A percentile compares a stretch with the other conserved stretches of the same genome.
Conservation (phyloP, 257 asterid species). For the Primulina tabacum region DNA sequence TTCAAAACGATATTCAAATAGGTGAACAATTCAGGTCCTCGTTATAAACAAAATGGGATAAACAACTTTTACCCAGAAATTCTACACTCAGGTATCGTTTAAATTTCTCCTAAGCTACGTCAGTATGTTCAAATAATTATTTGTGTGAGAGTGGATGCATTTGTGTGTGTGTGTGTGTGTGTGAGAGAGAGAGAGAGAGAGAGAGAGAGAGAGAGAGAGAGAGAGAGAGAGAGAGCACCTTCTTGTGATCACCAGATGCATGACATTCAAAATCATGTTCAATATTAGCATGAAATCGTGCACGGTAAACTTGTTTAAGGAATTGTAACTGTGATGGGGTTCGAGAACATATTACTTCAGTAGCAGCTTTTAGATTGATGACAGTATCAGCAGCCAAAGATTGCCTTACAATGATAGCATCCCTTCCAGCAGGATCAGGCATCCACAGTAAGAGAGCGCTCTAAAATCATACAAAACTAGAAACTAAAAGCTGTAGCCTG, state of each 20-base stretch:
- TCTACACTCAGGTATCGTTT: not conserved
- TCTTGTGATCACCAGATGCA: slow-evolving; percentile 71
- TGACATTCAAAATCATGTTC: slow-evolving; percentile 72
- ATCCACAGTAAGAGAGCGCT: slow-evolving; percentile 77
- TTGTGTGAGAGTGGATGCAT: not conserved
- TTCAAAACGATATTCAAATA: not conserved
- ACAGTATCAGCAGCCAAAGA: slow-evolving; percentile 39
- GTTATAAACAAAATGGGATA: not conserved
- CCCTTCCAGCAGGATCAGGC: slow-evolving; percentile 85
- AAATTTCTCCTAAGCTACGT: not conserved
- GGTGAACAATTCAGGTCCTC: not conserved
- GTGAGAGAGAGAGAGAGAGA: too few species aligned
- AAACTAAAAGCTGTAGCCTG: not conserved
- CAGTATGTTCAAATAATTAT: too few species aligned
- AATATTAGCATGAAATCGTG: slow-evolving; percentile 52
- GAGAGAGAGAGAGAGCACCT: slow-evolving; percentile 40
- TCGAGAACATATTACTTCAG: slow-evolving; percentile 93
- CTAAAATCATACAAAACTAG: slow-evolving; percentile 37
- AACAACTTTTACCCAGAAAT: not conserved
- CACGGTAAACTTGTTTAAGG: slow-evolving; percentile 61
- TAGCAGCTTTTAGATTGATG: slow-evolving; percentile 60
- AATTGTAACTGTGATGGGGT: slow-evolving; percentile 81
- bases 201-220: not conserved
- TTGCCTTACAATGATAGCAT: slow-evolving; percentile 61
- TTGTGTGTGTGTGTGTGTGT: not conserved